These are phyloP conservation scores for Globisporangium heterothallicum DNA, from an alignment of 352 stramenopile species.

Conservation along the genomic window DNA sequence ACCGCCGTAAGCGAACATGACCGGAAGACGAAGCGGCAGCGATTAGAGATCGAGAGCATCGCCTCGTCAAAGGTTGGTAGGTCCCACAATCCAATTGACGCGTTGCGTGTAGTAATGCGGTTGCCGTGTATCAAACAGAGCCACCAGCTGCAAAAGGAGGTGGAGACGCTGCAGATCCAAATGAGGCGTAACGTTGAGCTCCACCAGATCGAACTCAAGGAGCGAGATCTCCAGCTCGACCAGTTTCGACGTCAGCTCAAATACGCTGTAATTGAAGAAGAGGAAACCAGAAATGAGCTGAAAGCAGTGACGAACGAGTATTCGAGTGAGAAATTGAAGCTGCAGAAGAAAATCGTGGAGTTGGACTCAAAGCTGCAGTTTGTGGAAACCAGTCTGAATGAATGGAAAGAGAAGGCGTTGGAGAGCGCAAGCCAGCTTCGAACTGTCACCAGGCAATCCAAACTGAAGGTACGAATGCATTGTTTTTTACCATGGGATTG, in stretches of 20 bases:
- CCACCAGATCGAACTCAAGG: constrained; percentile 64
- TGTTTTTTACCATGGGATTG: not conserved
- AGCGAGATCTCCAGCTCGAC: constrained; percentile 60
- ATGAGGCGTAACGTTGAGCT: constrained; percentile 40
- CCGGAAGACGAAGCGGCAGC: constrained; percentile 38
- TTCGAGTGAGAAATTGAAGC: constrained; percentile 47
- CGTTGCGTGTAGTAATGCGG: not conserved
- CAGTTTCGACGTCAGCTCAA: constrained; percentile 65
- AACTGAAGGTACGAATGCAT: constrained; percentile 40
- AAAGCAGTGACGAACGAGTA: constrained; percentile 43
- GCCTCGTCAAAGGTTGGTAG: constrained; percentile 45
- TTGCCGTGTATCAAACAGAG: constrained; percentile 21
- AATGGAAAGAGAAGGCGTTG: constrained; percentile 71
- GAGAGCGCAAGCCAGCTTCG: constrained; percentile 48
- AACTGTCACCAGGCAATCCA: constrained; percentile 31
- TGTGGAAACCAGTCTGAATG: constrained; percentile 51
- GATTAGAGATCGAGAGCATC: constrained; percentile 51
- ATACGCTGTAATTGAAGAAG: constrained; percentile 55
- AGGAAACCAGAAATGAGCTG: constrained; percentile 57
- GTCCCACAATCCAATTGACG: not conserved
- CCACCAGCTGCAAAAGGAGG: constrained; percentile 40
- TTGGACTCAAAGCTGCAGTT: constrained; percentile 64
- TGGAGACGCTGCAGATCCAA: constrained; percentile 51
- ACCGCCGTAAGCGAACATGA: constrained; percentile 19
- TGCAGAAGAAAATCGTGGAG: constrained; percentile 70